Base-by-base conservation (phyloP, 2,329 filamentous ascomycete genomes). In the Sarocladium kiliense region DNA sequence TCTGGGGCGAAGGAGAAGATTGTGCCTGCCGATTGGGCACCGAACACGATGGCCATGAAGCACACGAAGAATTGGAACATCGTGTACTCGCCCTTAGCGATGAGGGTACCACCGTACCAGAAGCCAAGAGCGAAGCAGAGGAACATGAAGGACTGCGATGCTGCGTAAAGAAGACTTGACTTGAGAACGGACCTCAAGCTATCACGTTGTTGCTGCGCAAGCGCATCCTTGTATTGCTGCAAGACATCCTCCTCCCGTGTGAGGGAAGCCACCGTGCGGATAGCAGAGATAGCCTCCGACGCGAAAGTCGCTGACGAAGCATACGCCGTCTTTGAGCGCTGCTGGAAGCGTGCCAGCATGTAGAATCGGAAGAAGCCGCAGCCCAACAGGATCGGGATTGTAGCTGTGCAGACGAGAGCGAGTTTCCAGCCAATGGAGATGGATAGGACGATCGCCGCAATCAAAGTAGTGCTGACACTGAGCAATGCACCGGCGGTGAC, bases 21-120 rank as follows among this genome's bases (percentile, higher is more conserved):
- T 14, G 86, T 88, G 7, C 93, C 93, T 1, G 93, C 93, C 3
- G 91, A 94, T 70, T 97, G 93, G 0, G 91, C 88, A 55, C 92
- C 91, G 64, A 96, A 97, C 64, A 97, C 88, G 63, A 97, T 82
- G 45, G 91, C 81, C 58, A 87, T 85, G 73, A 96, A 97, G 64
- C 89, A 91, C 47, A 96, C 78, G 73, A 97, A 97, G 79, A 97
- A 97, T 62, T 92, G 87, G 70, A 93, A 93, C 64, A 91, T 79
- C 60, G 72, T 69, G 68, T 94, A 93, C 67, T 95, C 88, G 49
- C 72, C 65, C 56, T 80, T 79, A 21, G 80, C 85, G 54, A 96
- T 87, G 30, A 94, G 75, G 0, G 79, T 88, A 26, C 90, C 89
- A 58, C 91, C 91, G 64, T 94, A 96, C 90, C 90, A 97, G 76